Base-by-base conservation (phyloP, 345 rosid genomes). In the Isatis tinctoria region DNA sequence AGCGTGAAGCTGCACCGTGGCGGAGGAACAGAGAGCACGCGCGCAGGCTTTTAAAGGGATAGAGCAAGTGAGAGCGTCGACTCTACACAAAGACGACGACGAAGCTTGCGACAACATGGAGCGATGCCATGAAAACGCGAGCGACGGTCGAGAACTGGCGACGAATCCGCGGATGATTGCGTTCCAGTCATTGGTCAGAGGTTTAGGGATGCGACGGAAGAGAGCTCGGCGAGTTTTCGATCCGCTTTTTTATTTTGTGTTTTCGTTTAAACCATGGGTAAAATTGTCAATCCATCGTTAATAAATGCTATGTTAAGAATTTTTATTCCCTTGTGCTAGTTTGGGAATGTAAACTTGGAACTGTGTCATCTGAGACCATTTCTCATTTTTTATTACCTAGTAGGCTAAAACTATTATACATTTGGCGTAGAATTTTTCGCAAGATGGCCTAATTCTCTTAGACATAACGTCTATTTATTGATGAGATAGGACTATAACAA, bases 1-100 rank as follows among this genome's bases (percentile, higher is more conserved):
- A n/a, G n/a, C n/a, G n/a, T n/a, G n/a, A n/a, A n/a, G n/a, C n/a
- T n/a, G n/a, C n/a, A n/a, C n/a, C n/a, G n/a, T n/a, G n/a, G n/a
- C n/a, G n/a, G n/a, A n/a, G n/a, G n/a, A n/a, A n/a, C n/a, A n/a
- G n/a, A n/a, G n/a, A n/a, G n/a, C n/a, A n/a, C n/a, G n/a, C n/a
- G 96, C 94, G 60, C 96, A 89, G 12, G 97, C 96, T 79, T 91
- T 89, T 16, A 91, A 83, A 5, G 88, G 76, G 66, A 93, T 88
- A 27, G 97, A 89, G 70, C 90, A 91, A 17, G 97, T 87, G 51
- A 93, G 85, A 13, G 97, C 98, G 74, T 93, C 98, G 9, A 79
- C 81, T 67, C 73, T 77, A 72, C 77, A 66, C 10, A 63, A 2
- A 57, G 75, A 37, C 53, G 79, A 54, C 22, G 70, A 69, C 17